phyloP scores from a whole-genome alignment of 495 filamentous ascomycete species.

The Amorphotheca resinae region DNA sequence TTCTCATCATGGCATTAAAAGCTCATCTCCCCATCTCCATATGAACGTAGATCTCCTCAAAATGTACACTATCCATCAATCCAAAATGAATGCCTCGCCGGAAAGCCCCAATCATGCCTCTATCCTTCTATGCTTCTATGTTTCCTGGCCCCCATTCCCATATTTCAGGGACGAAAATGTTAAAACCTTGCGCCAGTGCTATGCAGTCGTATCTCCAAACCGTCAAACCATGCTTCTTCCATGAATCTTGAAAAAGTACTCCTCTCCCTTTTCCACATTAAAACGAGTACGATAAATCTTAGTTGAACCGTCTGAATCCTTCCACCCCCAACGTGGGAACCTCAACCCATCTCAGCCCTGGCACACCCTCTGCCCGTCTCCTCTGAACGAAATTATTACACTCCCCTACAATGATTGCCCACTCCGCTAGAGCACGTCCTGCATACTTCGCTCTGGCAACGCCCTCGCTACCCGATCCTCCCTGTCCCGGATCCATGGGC shows the following conservation, averaged over 20 bases:
- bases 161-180: background rate
- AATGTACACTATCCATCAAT: no score
- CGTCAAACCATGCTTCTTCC: background rate
- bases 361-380: conserved; percentile 74
- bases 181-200: background rate
- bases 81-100: no score
- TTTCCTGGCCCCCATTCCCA: background rate
- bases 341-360: conserved; percentile 63
- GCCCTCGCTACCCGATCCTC: background rate
- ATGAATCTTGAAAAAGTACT: background rate
- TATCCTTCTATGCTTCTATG: no score
- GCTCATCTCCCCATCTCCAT: no score
- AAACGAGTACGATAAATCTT: background rate
- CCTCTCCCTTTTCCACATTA: background rate
- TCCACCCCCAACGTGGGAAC: conserved; percentile 82
- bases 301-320: conserved; percentile 52
- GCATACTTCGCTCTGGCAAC: conserved; percentile 46
- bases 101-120: no score
- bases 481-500: conserved; percentile 11
- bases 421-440: conserved; percentile 85
- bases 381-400: conserved; percentile 88
- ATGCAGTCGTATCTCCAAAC: background rate
- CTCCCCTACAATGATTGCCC: conserved; percentile 72
- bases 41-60: no score
- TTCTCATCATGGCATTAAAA: no score